Base-by-base conservation (phyloP, 2,329 filamentous ascomycete species). In the Venturia pyrina region DNA sequence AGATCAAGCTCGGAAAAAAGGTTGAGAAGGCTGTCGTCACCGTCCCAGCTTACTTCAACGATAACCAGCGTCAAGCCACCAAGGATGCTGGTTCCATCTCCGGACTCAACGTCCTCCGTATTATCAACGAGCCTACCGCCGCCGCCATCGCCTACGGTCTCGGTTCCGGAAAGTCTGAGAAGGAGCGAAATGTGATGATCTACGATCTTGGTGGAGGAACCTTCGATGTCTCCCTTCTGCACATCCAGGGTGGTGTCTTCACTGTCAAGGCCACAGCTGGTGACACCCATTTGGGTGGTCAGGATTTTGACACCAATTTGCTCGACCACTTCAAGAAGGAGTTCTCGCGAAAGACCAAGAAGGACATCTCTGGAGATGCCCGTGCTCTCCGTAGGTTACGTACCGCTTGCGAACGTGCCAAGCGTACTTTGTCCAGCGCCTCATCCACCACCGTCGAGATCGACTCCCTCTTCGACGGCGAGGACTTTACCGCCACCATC, bases 11-110 rank as follows among this genome's bases (percentile, higher is more conserved):
- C 74, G 95, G 92, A 81, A 96, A 96, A 89, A 96, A 95, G 85
- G 93, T 98, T 75, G 88, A 95, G 83, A 98, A 98, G 88, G 95
- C 95, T 70, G 95, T 99, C 79, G 93, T 99, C 80, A 99, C 95
- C 69, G 95, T 98, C 70, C 93, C 93, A 50, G 93, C 93, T 77
- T 97, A 97, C 86, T 97, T 97, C 89, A 96, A 96, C 84, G 93
- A 97, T 84, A 93, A 91, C 68, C 91, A 98, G 84, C 89, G 93
- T 82, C 93, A 97, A 83, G 93, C 93, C 69, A 98, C 93, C 82
- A 98, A 98, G 89, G 93, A 98, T 74, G 91, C 93, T 74, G 93
- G 93, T 88, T 87, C 96, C 76, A 98, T 98, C 78, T 90, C 93
- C 72, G 93, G 93, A 76, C 87, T 98, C 68, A 98, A 98, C 83